These are phyloP conservation scores for Penicillium daleae DNA, from an alignment of 495 filamentous ascomycete species.

Conservation along the genomic window DNA sequence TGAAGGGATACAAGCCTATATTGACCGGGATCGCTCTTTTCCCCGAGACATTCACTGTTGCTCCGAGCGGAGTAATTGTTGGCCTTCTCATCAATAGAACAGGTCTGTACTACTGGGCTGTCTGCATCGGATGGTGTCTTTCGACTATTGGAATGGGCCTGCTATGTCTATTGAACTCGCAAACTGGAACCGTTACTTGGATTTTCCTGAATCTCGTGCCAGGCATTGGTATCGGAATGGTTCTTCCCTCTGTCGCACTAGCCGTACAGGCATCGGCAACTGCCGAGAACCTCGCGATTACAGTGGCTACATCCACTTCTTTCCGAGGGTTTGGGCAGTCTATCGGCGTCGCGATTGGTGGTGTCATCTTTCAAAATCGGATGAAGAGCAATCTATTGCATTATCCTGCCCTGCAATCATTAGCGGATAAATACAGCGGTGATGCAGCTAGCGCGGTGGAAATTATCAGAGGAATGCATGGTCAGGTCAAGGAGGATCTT, in stretches of 20 bases:
- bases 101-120: conserved; percentile 46
- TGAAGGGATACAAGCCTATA: conserved; percentile 48
- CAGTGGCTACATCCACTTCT: conserved; percentile 47
- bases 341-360: conserved; percentile 51
- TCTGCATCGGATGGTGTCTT: conserved; percentile 48
- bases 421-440: conserved; percentile 49
- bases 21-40: conserved; percentile 47
- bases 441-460: conserved; percentile 60
- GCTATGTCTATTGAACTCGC: conserved; percentile 35
- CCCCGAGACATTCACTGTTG: conserved; percentile 52
- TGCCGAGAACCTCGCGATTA: conserved; percentile 38
- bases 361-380: conserved; percentile 35
- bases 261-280: conserved; percentile 43
- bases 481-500: conserved; percentile 39
- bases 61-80: conserved; percentile 45
- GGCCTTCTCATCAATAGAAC: conserved; percentile 43
- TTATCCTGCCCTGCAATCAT: conserved; percentile 38
- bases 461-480: conserved; percentile 55
- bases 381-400: conserved; percentile 36
- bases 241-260: conserved; percentile 44
- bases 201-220: conserved; percentile 44
- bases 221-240: conserved; percentile 45
- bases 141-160: conserved; percentile 46
- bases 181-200: conserved; percentile 38
- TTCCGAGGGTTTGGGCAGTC: conserved; percentile 50